These are phyloP conservation scores for Stachybotrys elegans DNA, from an alignment of 2,329 filamentous ascomycete genomes.

Conservation along the genomic window DNA sequence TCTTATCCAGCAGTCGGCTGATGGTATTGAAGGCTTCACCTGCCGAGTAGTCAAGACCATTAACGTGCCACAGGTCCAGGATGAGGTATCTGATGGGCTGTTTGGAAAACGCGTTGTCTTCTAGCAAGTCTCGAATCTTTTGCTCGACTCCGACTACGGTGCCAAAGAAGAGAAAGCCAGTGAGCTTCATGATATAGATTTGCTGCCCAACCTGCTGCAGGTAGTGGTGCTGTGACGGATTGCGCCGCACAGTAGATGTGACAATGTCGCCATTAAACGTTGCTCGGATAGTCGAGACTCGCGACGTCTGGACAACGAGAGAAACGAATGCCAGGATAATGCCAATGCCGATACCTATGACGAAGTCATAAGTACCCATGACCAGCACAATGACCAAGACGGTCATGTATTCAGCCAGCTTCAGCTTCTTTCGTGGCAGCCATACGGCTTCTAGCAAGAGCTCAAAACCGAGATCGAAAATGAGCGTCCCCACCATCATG, in stretches of 20 bases:
- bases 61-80: slow-evolving; percentile 83
- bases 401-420: slow-evolving; percentile 82
- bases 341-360: slow-evolving; percentile 86
- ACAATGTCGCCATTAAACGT: slow-evolving; percentile 88
- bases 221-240: slow-evolving; percentile 83
- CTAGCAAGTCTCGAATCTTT: slow-evolving; percentile 74
- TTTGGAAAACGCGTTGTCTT: slow-evolving; percentile 72
- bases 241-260: slow-evolving; percentile 86
- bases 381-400: slow-evolving; percentile 85
- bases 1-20: slow-evolving; percentile 73
- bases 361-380: slow-evolving; percentile 97
- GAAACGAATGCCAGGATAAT: slow-evolving; percentile 89
- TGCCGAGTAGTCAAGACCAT: slow-evolving; percentile 91
- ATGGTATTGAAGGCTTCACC: slow-evolving; percentile 93
- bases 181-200: slow-evolving; percentile 85
- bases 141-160: slow-evolving; percentile 95
- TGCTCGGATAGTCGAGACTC: slow-evolving; percentile 81
- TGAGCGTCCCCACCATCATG: slow-evolving; percentile 93
- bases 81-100: slow-evolving; percentile 85
- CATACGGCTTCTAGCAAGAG: slow-evolving; percentile 84
- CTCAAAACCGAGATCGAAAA: slow-evolving; percentile 92
- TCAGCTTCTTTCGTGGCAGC: slow-evolving; percentile 82
- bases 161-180: slow-evolving; percentile 96
- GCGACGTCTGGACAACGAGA: slow-evolving; percentile 85
- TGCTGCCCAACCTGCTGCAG: slow-evolving; percentile 80